Evolutionary conservation across 108 stramenopile species (phyloP), one percentile per base, ranked within the genome.

Genomic region (Phaeodactylum tricornutum): DNA sequence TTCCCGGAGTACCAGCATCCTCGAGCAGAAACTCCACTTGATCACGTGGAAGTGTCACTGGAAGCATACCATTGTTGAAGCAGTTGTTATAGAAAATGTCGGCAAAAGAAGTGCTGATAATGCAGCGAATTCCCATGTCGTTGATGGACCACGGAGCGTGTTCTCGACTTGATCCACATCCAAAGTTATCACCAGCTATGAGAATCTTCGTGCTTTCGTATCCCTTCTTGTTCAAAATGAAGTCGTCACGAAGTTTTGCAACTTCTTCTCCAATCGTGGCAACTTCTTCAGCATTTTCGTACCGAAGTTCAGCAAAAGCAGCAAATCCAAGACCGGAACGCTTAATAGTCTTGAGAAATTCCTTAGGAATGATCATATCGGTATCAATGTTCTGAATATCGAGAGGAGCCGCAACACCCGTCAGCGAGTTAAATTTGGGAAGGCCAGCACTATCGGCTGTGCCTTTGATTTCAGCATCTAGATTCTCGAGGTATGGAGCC

Each of bases 51-150:
- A 95, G 62, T 16, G 69, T 84, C 24, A 95, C 66, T 29, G 94
- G 94, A 32, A 92, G 73, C 88, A 95, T 95, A 9, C 94, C 94
- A 51, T 95, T 95, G 67, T 95, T 95, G 61, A 95, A 92, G 66
- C 94, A 95, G 63, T 95, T 95, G 71, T 92, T 92, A 81, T 87
- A 95, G 67, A 95, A 95, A 23, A 95, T 95, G 58, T 95, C 94
- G 28, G 90, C 90, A 71, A 95, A 95, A 9, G 77, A 80, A 33
- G 94, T 91, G 43, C 77, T 69, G 55, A 95, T 89, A 55, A 95
- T 74, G 59, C 84, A 88, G 46, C 78, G 64, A 50, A 95, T 87
- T 16, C 93, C 93, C 81, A 88, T 74, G 56, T 95, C 93, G 45
- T 79, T 81, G 57, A 95, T 92, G 16, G 84, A 81, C 93, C 93